These are phyloP conservation scores for Colletotrichum abscissum DNA, from an alignment of 2,329 filamentous ascomycete genomes.

Conservation along the genomic window DNA sequence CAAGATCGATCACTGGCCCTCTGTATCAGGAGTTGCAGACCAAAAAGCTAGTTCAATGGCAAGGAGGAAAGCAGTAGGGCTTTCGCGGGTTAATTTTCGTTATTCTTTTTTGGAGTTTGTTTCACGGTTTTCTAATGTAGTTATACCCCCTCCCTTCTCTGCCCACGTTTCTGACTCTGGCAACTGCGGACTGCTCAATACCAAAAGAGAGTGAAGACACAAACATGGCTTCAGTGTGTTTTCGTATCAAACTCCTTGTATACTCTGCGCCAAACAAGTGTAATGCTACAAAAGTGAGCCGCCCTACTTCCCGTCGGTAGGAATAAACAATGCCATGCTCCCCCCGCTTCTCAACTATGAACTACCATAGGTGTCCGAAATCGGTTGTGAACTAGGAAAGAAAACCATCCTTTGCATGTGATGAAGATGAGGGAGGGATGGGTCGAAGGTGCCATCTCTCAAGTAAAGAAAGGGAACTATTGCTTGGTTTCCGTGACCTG, in stretches of 20 bases:
- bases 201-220: not conserved
- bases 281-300: slow-evolving; percentile 9
- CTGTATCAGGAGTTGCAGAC: not conserved
- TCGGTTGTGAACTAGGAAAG: not conserved
- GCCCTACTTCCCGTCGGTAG: not conserved
- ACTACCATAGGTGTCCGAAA: not conserved
- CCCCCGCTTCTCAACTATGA: not conserved
- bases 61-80: not conserved
- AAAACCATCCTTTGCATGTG: not conserved
- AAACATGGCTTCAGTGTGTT: not conserved
- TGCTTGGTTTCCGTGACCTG: slow-evolving; percentile 36
- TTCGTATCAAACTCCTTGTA: not conserved
- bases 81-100: not conserved
- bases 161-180: not conserved
- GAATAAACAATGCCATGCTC: not conserved
- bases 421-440: slow-evolving; percentile 20
- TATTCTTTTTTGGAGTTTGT: not conserved
- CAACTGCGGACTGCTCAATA: not conserved
- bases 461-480: not conserved
- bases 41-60: not conserved
- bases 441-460: not conserved
- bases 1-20: not conserved
- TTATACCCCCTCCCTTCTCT: not conserved
- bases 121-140: not conserved
- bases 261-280: not conserved